Percentiles rank a stretch among this genome's conserved stretches.
phyloP scores from a whole-genome alignment of 2,329 filamentous ascomycete genomes.

The Dactylonectria macrodidyma region DNA sequence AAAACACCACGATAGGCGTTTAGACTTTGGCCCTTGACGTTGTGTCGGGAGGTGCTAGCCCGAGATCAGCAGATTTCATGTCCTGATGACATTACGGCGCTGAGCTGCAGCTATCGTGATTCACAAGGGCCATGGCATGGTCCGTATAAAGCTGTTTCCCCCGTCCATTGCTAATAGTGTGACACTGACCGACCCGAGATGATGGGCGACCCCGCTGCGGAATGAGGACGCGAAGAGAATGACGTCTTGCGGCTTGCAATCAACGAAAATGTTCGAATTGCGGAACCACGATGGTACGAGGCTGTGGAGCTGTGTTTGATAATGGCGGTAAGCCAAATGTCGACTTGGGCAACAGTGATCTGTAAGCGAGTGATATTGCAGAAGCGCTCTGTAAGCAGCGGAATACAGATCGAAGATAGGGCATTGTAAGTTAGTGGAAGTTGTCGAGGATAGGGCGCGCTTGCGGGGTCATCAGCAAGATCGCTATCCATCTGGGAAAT shows the following conservation, averaged over 20 bases:
- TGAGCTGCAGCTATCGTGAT: not conserved
- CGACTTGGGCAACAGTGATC: not conserved
- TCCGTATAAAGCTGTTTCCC: conserved; percentile 3
- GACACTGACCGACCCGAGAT: not conserved
- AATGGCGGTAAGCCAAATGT: not conserved
- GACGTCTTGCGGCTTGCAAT: not conserved
- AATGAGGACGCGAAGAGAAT: conserved; percentile 5
- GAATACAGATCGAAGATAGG: too few relatives aligned
- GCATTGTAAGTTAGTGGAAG: too few relatives aligned
- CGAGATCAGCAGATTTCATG: conserved; percentile 25
- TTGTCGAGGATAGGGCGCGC: conserved; percentile 21
- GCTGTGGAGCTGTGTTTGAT: not conserved
- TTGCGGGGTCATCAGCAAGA: not conserved
- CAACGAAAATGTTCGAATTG: not conserved
- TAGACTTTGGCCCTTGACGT: conserved; percentile 15
- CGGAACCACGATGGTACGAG: not conserved
- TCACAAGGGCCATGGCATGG: not conserved
- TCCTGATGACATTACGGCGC: conserved; percentile 1
- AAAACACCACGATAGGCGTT: not conserved
- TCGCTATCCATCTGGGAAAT: not conserved
- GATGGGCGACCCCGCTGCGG: conserved; percentile 14
- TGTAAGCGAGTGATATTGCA: not conserved
- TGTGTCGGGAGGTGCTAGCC: conserved; percentile 21
- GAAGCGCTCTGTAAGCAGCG: not conserved
- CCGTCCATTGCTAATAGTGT: not conserved